phyloP scores from a whole-genome alignment of 2,329 filamentous ascomycete species.

The Aspergillus aculeatinus region DNA sequence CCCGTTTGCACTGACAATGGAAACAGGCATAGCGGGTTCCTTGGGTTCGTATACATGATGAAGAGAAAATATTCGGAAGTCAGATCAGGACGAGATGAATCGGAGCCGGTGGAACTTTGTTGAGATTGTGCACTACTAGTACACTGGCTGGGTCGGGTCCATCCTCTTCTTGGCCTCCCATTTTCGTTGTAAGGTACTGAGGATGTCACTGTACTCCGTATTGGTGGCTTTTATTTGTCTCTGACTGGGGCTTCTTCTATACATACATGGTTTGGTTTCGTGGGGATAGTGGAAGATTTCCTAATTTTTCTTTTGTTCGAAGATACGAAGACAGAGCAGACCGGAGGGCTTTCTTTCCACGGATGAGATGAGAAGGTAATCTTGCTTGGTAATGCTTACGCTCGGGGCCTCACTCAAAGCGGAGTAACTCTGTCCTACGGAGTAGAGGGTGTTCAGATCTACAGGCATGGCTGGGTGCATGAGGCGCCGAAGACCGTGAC shows the following conservation, averaged over 20 bases:
- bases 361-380: neutral
- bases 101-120: neutral
- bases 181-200: no score
- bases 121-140: no score
- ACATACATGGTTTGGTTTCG: neutral
- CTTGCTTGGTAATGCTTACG: neutral
- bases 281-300: neutral
- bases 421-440: neutral
- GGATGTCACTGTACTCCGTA: no score
- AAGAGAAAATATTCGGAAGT: no score
- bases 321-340: neutral
- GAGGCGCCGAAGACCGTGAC: neutral
- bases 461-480: neutral
- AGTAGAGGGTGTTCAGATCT: neutral
- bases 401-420: neutral
- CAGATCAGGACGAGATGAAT: no score
- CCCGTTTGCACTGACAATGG: no score
- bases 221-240: neutral
- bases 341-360: neutral
- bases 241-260: neutral
- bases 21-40: no score
- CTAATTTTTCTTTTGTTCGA: neutral
- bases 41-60: no score
- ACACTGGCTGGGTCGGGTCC: no score
- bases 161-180: no score